These are phyloP conservation scores for Arabidopsis arenosa DNA, from an alignment of 345 rosid species.

Conservation along the genomic window DNA sequence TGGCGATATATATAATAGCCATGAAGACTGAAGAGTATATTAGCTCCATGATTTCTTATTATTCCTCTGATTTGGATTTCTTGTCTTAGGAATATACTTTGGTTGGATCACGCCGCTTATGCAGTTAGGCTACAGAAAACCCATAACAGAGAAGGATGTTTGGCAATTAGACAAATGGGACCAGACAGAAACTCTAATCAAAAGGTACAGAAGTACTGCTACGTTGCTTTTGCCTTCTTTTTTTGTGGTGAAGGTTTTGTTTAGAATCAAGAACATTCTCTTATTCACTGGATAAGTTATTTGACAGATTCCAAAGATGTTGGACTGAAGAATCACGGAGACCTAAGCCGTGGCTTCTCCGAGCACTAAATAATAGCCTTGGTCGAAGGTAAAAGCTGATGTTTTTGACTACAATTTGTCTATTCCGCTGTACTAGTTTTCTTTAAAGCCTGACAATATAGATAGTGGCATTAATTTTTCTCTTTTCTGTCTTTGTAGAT, in stretches of 20 bases:
- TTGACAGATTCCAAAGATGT: conserved; percentile 70
- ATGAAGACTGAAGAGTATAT: background rate
- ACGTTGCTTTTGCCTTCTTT: conserved; percentile 30
- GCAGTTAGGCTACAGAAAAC: conserved; percentile 83
- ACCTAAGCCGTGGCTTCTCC: conserved; percentile 84
- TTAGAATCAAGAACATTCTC: conserved; percentile 27
- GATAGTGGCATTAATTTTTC: conserved; percentile 6
- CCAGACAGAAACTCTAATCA: conserved; percentile 71
- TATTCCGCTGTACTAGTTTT: conserved; percentile 10
- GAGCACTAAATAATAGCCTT: conserved; percentile 82
- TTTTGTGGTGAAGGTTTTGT: conserved; percentile 4
- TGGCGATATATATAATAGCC: background rate
- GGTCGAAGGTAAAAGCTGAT: conserved; percentile 68
- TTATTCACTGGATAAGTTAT: conserved; percentile 15
- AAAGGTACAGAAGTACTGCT: conserved; percentile 53
- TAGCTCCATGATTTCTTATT: background rate
- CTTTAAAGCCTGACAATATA: background rate
- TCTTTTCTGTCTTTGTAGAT: conserved; percentile 52
- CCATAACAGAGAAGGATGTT: conserved; percentile 87
- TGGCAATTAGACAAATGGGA: conserved; percentile 98
- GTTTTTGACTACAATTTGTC: conserved; percentile 4
- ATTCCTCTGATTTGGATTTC: conserved; percentile 24
- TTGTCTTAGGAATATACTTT: conserved; percentile 67
- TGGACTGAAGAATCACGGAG: conserved; percentile 77
- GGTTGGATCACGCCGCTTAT: conserved; percentile 92